phyloP scores from a whole-genome alignment of 2,329 filamentous ascomycete genomes.

The Diplodia mutila region DNA sequence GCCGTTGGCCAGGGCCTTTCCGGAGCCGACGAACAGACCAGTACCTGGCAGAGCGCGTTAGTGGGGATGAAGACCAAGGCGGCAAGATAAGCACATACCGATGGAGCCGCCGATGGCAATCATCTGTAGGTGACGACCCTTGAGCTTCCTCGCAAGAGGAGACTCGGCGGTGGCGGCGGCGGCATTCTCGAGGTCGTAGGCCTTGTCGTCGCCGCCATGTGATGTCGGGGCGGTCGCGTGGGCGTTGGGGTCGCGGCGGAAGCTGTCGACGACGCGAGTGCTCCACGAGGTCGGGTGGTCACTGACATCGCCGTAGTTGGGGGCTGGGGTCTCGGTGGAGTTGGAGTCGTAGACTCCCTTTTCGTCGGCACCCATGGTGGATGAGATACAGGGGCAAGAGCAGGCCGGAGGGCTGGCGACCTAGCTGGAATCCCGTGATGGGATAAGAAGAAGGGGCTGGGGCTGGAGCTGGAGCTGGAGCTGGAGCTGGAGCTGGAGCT shows the following conservation, averaged over 20 bases:
- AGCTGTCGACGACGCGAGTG: constrained; percentile 50
- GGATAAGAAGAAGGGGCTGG: background rate
- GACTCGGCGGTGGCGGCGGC: constrained; percentile 52
- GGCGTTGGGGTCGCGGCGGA: constrained; percentile 43
- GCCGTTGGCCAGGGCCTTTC: constrained; percentile 44
- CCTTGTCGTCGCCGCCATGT: constrained; percentile 57
- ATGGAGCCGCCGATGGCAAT: constrained; percentile 95
- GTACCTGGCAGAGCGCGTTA: constrained; percentile 30
- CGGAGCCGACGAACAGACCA: constrained; percentile 83
- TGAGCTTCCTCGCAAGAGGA: constrained; percentile 66
- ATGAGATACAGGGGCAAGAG: background rate
- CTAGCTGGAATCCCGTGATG: too few relatives aligned
- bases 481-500: background rate
- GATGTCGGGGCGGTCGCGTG: constrained; percentile 53
- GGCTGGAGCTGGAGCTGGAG: background rate
- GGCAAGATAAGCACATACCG: constrained; percentile 33
- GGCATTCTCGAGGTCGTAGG: constrained; percentile 38
- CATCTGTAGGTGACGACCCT: constrained; percentile 82
- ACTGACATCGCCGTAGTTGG: constrained; percentile 42
- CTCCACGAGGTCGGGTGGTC: constrained; percentile 39
- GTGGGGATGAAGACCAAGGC: background rate
- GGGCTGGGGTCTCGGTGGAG: constrained; percentile 23
- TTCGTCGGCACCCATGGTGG: constrained; percentile 19
- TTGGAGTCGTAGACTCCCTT: constrained; percentile 26
- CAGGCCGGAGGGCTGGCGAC: too few relatives aligned